Conservation (phyloP, 2,329 filamentous ascomycete species). For the Alternaria rosae region DNA sequence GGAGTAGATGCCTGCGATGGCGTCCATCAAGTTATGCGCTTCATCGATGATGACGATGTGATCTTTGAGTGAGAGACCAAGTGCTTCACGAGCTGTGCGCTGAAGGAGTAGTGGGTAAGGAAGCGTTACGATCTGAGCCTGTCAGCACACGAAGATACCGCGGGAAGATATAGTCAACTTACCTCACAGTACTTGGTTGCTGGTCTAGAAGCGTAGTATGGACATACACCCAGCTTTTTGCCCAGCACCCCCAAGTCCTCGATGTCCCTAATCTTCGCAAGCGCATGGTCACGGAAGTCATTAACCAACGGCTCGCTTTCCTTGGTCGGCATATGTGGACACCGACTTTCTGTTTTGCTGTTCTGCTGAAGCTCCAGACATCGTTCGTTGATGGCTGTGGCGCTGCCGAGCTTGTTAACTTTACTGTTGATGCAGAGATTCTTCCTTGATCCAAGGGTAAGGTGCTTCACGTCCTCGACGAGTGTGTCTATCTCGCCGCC, state of each 20-base stretch:
- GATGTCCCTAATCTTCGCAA: conserved; percentile 89
- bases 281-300: conserved; percentile 82
- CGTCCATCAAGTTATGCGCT: conserved; percentile 97
- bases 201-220: conserved; percentile 92
- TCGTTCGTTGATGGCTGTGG: conserved; percentile 89
- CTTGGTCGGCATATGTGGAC: conserved; percentile 78
- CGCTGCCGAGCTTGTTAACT: conserved; percentile 72
- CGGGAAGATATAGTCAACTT: conserved; percentile 11
- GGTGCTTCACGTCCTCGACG: conserved; percentile 74
- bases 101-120: conserved; percentile 92
- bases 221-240: conserved; percentile 80
- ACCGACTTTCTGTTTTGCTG: conserved; percentile 70
- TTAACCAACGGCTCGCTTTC: conserved; percentile 75
- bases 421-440: conserved; percentile 88
- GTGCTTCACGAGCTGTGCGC: conserved; percentile 82
- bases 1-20: conserved; percentile 86
- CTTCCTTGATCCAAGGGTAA: conserved; percentile 86
- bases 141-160: conserved; percentile 14
- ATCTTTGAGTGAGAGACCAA: conserved; percentile 83
- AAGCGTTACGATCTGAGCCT: conserved; percentile 76
- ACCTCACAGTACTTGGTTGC: conserved; percentile 82
- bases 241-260: conserved; percentile 86
- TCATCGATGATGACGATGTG: conserved; percentile 97
- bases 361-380: conserved; percentile 88
- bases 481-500: conserved; percentile 35